Percentiles rank a stretch among this genome's conserved stretches.
These are phyloP conservation scores for Fagopyrum esculentum DNA, from an alignment of 148 eudicot genomes.

Conservation along the genomic window DNA sequence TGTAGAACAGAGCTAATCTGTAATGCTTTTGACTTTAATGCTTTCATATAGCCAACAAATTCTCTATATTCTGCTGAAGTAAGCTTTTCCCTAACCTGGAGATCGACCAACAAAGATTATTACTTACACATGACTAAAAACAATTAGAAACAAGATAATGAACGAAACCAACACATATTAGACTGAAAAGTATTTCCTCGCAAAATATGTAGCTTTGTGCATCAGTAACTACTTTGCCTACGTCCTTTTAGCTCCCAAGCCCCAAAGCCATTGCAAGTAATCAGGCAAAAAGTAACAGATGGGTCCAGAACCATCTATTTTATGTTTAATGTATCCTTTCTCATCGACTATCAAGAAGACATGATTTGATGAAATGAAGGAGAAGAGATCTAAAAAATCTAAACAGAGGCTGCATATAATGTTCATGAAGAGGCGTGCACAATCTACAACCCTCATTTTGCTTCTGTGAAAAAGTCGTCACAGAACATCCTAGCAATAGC, in stretches of 20 bases:
- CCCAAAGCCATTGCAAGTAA: no score
- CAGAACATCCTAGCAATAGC: neutral
- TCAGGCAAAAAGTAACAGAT: no score
- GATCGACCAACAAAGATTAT: neutral
- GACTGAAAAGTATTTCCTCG: neutral
- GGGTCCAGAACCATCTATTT: neutral
- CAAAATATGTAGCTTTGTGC: neutral
- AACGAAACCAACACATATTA: no score
- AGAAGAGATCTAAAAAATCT: neutral
- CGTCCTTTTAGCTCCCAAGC: neutral
- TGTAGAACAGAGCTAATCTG: conserved; percentile 65
- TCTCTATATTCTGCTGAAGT: conserved; percentile 58
- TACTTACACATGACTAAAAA: neutral
- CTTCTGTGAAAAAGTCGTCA: neutral
- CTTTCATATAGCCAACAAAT: conserved; percentile 77
- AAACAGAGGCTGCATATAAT: neutral
- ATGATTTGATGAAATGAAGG: neutral
- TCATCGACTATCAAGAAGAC: neutral
- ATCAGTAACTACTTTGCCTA: neutral
- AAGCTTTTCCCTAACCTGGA: conserved; percentile 85
- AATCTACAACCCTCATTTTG: neutral
- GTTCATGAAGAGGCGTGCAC: neutral
- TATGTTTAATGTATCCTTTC: neutral
- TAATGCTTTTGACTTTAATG: conserved; percentile 78
- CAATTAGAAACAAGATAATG: no score